phyloP scores from a whole-genome alignment of 2,329 filamentous ascomycete genomes.

The Arthrobotrys sinensis region DNA sequence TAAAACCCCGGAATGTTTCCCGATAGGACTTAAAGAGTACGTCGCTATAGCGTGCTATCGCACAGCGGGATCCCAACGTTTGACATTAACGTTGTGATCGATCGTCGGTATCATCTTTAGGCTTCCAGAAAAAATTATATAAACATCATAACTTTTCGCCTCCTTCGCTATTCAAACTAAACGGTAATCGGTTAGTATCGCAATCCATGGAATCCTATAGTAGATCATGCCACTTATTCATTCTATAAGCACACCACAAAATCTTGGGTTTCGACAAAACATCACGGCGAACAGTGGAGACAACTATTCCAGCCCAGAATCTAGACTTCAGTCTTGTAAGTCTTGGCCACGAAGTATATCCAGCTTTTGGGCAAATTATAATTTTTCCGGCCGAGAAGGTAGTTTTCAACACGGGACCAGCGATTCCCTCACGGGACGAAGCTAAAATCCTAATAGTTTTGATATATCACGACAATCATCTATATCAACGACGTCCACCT shows the following conservation, averaged over 20 bases:
- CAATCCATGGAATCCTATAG: background rate
- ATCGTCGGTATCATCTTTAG: constrained; percentile 7
- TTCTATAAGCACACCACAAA: background rate
- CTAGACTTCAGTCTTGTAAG: background rate
- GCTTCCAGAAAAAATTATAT: constrained; percentile 21
- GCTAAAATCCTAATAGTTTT: constrained; percentile 1
- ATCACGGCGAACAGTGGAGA: background rate
- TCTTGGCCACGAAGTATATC: background rate
- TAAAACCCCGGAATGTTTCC: constrained; percentile 35
- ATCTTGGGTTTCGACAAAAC: background rate
- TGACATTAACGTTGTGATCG: background rate
- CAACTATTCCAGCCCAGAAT: background rate
- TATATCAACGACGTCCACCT: background rate
- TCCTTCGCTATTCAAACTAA: constrained; percentile 1
- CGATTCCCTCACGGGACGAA: background rate
- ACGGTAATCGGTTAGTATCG: constrained; percentile 17
- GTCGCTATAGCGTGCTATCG: background rate
- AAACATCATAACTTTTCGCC: constrained; percentile 16
- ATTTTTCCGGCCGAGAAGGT: constrained; percentile 14
- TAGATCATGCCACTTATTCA: background rate
- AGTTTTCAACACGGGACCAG: background rate
- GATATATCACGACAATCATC: constrained; percentile 1
- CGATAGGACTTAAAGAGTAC: constrained; percentile 13
- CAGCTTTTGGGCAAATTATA: constrained; percentile 3
- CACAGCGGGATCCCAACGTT: background rate